Percentiles rank a stretch among this genome's conserved stretches.
Conservation (phyloP, 768 basidiomycete species). For the Phaffia tasmanica region DNA sequence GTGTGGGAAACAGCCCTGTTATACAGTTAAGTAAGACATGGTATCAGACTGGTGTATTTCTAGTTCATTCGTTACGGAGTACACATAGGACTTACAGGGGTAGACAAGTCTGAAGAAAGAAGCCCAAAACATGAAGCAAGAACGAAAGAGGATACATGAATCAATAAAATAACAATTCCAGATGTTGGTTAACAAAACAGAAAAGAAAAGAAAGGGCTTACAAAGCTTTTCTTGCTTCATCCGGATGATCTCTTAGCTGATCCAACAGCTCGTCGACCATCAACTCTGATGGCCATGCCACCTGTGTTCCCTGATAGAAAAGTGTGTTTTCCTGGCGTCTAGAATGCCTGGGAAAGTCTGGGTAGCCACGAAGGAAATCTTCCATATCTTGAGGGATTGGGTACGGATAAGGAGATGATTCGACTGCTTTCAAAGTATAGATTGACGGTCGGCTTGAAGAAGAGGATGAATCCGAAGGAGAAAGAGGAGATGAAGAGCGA, state of each 20-base stretch:
- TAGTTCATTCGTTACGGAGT: not conserved
- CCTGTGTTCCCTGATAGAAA: not conserved
- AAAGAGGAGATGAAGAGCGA: no score
- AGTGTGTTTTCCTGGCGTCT: no score
- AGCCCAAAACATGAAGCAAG: not conserved
- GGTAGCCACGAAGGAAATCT: no score
- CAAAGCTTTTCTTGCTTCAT: not conserved
- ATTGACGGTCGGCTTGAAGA: no score
- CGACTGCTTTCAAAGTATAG: no score
- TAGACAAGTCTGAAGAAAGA: not conserved
- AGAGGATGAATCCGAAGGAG: no score
- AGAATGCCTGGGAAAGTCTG: no score
- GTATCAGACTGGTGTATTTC: not conserved
- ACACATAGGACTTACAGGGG: not conserved
- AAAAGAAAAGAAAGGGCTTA: not conserved
- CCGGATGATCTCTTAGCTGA: not conserved
- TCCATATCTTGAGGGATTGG: no score
- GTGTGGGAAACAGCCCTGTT: conserved; percentile 10
- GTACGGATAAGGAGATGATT: no score
- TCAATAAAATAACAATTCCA: not conserved
- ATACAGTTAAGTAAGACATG: not conserved
- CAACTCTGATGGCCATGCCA: not conserved
- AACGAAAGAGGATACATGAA: not conserved
- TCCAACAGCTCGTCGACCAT: conserved; percentile 8
- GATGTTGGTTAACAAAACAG: not conserved